A percentile compares a stretch with the other conserved stretches of the same genome.
phyloP scores from a whole-genome alignment of 2,329 filamentous ascomycete genomes.

The Bipolaris cookei region DNA sequence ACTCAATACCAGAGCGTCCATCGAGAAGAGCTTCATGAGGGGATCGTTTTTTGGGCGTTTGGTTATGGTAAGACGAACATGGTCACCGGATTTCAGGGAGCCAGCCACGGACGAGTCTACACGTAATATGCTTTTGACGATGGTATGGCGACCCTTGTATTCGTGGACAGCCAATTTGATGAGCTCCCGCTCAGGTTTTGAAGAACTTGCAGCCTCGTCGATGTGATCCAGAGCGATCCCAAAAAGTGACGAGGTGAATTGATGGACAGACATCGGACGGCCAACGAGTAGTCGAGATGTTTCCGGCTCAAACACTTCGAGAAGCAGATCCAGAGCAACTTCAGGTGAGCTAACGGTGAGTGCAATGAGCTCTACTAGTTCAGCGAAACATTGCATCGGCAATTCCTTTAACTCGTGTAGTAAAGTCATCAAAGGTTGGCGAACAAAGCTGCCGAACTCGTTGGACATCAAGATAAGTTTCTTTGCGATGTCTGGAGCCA shows the following conservation, averaged over 20 bases:
- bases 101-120: slow-evolving; percentile 24
- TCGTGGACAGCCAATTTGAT: slow-evolving; percentile 18
- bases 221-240: slow-evolving; percentile 53
- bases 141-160: slow-evolving; percentile 16
- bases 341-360: slow-evolving; percentile 43
- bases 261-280: slow-evolving; percentile 28
- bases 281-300: slow-evolving; percentile 36
- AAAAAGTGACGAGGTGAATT: slow-evolving; percentile 45
- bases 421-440: slow-evolving; percentile 36
- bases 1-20: slow-evolving; percentile 50
- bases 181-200: slow-evolving; percentile 14
- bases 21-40: slow-evolving; percentile 36
- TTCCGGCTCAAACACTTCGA: slow-evolving; percentile 46
- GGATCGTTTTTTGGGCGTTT: slow-evolving; percentile 43
- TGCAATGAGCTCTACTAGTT: slow-evolving; percentile 43
- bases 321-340: slow-evolving; percentile 41
- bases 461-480: slow-evolving; percentile 32
- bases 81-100: slow-evolving; percentile 28
- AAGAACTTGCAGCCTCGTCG: slow-evolving; percentile 39
- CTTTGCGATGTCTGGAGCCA: slow-evolving; percentile 23
- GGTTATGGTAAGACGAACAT: slow-evolving; percentile 48
- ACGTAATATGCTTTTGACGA: slow-evolving; percentile 25
- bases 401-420: slow-evolving; percentile 33
- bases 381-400: slow-evolving; percentile 33
- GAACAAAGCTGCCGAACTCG: slow-evolving; percentile 33